phyloP scores from a whole-genome alignment of 257 asterid species.

The Avicennia marina region DNA sequence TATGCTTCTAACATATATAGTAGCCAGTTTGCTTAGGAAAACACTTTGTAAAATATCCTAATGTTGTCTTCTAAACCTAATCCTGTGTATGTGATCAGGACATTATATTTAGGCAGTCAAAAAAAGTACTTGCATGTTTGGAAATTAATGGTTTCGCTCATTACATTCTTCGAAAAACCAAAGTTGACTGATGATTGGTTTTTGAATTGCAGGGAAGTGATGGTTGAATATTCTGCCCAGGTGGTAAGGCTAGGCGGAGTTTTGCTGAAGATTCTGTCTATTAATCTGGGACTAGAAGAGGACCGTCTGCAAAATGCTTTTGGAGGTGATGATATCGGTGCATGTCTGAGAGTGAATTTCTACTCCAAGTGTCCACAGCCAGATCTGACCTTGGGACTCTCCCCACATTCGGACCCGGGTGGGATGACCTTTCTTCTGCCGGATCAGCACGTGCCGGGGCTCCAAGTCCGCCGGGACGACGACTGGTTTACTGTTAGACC shows the following conservation, averaged over 20 bases:
- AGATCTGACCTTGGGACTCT: conserved; percentile 52
- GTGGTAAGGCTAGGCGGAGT: conserved; percentile 47
- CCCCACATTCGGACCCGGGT: conserved; percentile 65
- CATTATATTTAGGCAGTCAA: too few relatives aligned
- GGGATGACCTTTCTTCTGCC: conserved; percentile 57
- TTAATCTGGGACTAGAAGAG: conserved; percentile 40
- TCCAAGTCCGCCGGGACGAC: conserved; percentile 41
- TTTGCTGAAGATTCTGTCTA: conserved; percentile 37
- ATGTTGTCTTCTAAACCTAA: too few relatives aligned
- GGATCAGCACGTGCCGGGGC: conserved; percentile 49
- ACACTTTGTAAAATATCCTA: too few relatives aligned
- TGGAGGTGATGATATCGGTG: conserved; percentile 54
- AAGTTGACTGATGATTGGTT: too few relatives aligned
- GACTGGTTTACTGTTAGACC: conserved; percentile 63
- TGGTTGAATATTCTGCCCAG: conserved; percentile 38
- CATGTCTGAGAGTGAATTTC: conserved; percentile 54
- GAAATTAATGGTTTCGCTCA: too few relatives aligned
- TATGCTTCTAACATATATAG: too few relatives aligned
- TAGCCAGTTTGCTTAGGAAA: too few relatives aligned
- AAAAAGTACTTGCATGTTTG: too few relatives aligned
- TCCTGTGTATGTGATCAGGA: too few relatives aligned
- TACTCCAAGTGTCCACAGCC: conserved; percentile 71
- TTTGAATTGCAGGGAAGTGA: conserved; percentile 44
- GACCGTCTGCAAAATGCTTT: conserved; percentile 40
- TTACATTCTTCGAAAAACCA: too few relatives aligned